Base-by-base conservation (phyloP, 192 early-diverging fungal genomes). In the Glomus cerebriforme region DNA sequence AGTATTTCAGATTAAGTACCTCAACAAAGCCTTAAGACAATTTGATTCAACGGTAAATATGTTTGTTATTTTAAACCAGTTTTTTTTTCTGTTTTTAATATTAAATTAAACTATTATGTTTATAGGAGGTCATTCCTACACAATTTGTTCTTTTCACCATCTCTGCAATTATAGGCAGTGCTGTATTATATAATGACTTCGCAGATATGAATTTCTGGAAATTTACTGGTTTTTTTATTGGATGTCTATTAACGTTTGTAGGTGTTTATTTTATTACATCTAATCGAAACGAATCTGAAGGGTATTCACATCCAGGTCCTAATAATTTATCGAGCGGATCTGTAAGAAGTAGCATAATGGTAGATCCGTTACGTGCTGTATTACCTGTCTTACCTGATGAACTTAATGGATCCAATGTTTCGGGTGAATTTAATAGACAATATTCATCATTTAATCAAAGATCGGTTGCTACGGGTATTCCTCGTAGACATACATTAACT, bases 91-190 rank as follows among this genome's bases (percentile, higher is more conserved):
- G 32, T 22, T 35, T 81, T 81, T 27, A n/a, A 73, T 60, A 31
- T 80, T 87, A 63, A 77, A 80, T 43, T 22, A 60, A 43, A 47
- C 17, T 60, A 72, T 81, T 6, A 43, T 35, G 1, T 24, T 32
- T 68, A 29, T 65, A 84, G 84, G 81, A 90, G 81, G 92, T 93
- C 2, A 93, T 93, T 68, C 92, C 92, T 2, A 93, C 92, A 10
- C 92, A 93, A 79, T 93, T 92, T 83, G 92, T 93, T 15, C 81
- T 92, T 5, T 93, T 93, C 73, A 93, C 92, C 0, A 82, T 91
- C 15, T 91, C 87, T 13, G 89, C 89, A 17, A 93, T 93, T 37
- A 84, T 91, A 59, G 92, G 92, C 32, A 90, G 88, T 62, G 89
- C 91, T 8, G 82, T 91, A 13, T 80, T 90, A n/a, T 90, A 92